Conservation (phyloP, 495 filamentous ascomycete genomes). For the Aspergillus coremiiformis region DNA sequence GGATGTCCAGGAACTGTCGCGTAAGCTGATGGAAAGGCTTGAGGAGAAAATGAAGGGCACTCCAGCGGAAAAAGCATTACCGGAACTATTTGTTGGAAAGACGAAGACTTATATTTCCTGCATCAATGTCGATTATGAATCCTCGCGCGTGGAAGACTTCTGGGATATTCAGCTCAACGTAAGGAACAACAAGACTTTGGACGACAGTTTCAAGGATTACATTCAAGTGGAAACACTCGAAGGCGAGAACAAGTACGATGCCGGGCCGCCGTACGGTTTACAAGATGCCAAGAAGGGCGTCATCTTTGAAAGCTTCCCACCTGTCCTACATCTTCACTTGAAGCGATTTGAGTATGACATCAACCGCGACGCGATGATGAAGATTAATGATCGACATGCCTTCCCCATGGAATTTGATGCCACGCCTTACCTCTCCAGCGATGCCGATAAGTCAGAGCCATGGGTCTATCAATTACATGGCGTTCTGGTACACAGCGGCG, state of each 20-base stretch:
- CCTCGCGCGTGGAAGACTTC: conserved; percentile 89
- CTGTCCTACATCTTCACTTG: conserved; percentile 89
- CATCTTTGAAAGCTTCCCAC: conserved; percentile 92
- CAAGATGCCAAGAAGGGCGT: conserved; percentile 97
- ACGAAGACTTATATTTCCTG: conserved; percentile 98
- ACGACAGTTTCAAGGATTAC: conserved; percentile 94
- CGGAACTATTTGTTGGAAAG: conserved; percentile 88
- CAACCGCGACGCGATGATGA: conserved; percentile 94
- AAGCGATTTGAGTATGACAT: conserved; percentile 99
- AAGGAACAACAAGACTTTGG: conserved; percentile 80
- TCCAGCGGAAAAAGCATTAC: conserved; percentile 81
- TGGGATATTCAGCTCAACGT: conserved; percentile 99
- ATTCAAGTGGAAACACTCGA: conserved; percentile 93
- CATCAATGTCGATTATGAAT: conserved; percentile 96
- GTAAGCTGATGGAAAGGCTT: conserved; percentile 93
- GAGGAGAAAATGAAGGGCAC: conserved; percentile 98
- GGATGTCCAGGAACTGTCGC: conserved; percentile 93
- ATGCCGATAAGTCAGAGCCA: conserved; percentile 80
- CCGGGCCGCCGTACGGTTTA: conserved; percentile 76
- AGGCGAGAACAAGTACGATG: conserved; percentile 97
- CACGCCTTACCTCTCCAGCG: conserved; percentile 74
- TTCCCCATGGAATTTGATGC: conserved; percentile 94
- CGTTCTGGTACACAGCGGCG: conserved; percentile 92
- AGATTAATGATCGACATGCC: conserved; percentile 96
- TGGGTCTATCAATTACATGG: conserved; percentile 91